These are phyloP conservation scores for Polyporus tsugae DNA, from an alignment of 1,284 basidiomycete genomes.

Conservation along the genomic window DNA sequence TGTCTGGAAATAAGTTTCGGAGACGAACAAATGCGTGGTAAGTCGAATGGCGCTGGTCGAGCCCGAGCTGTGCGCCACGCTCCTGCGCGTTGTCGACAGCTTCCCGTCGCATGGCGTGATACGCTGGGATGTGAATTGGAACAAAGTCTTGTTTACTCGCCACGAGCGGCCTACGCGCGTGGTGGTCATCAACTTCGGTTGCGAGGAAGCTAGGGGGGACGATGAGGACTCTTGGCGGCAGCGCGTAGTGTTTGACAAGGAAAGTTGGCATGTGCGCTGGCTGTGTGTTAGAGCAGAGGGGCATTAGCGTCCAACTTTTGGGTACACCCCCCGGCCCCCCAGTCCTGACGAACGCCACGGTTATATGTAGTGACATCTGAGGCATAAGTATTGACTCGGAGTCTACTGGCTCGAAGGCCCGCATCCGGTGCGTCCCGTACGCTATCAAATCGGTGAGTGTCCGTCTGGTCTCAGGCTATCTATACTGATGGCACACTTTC, in stretches of 20 bases:
- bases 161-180: background rate
- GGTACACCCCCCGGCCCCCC: no score
- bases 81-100: conserved; percentile 9
- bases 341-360: no score
- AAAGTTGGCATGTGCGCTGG: background rate
- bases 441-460: no score
- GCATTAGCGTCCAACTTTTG: background rate
- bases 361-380: no score
- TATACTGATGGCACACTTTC: no score
- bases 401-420: no score
- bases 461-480: no score
- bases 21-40: background rate
- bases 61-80: conserved; percentile 2
- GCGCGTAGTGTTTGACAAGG: background rate
- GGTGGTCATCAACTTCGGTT: background rate
- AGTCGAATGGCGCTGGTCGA: conserved; percentile 1
- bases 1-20: background rate
- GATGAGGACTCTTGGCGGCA: background rate
- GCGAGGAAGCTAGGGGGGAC: background rate
- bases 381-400: no score
- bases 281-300: background rate
- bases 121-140: conserved; percentile 11
- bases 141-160: conserved; percentile 7
- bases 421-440: no score
- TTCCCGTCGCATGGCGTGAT: conserved; percentile 10